Evolutionary conservation across 106 monocot genomes (phyloP), one percentile per base, ranked within the genome.

Genomic region (Apostasia ramifera): DNA sequence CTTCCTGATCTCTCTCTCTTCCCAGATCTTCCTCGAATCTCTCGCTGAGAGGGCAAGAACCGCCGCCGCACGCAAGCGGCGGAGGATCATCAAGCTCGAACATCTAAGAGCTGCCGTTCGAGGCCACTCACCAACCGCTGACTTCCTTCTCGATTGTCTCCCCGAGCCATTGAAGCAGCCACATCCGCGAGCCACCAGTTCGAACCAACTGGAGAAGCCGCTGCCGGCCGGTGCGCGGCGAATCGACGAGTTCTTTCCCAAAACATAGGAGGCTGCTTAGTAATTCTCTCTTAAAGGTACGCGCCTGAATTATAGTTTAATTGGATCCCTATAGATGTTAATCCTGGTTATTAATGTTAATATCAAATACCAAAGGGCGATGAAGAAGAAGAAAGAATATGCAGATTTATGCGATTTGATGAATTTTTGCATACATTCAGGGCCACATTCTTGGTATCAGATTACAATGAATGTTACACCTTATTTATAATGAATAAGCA

Each of bases 111-210:
- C 79, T 59, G 97, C 97, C 44, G 85, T 72, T 5, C 76, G 73
- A 1, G 71, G 37, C 10, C 97, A 97, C 75, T 67, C 69, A 1
- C 89, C 97, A 0, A 89, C 84, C 12, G 60, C 80, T 12, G 89
- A 90, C 37, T 98, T 98, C 71, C 87, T 98, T 57, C 79, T 89
- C 37, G 97, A 98, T 63, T 92, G 79, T 54, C 79, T 98, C 48
- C 75, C 83, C 11, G 2, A 53, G 40, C 58, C 48, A 7, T n/a
- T 45, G 9, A 42, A 49, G 70, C 47, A 39, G 5, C 13, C 39
- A 56, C n/a, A 58, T 11, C 12, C 69, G 0, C 14, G 39, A 26
- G 4, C 15, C 26, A 6, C 2, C 7, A 51, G 8, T 11, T 47
- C 53, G 2, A 48, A 6, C 9, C 45, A 53, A 10, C 10, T 15